Base-by-base conservation (phyloP, 805 yeast species). In the Ogataea nakhonphanomensis region DNA sequence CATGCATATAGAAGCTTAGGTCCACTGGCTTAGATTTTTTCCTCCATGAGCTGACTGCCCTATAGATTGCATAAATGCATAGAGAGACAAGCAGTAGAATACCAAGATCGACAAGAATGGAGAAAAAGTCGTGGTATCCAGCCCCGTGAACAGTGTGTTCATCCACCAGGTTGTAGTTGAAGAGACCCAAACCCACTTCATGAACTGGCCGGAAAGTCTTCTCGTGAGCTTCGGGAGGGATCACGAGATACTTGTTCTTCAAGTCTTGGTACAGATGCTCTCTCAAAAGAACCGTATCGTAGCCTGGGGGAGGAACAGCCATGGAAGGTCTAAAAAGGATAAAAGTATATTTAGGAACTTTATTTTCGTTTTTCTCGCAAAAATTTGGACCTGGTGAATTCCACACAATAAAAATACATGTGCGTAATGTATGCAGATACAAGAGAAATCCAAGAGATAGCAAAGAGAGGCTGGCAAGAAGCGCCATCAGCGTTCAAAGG, bases 261-360 rank as follows among this genome's bases (percentile, higher is more conserved):
- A 55, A 31, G 34, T 58, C 63, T 25, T 55, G 55, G 41, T 47
- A 64, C 8, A 58, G 40, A 39, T 64, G 68, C 45, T 64, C 68
- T 37, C 66, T 52, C 13, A 64, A 35, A 10, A 64, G 51, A 5
- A 62, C 58, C 0, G 61, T 40, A 39, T 64, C 67, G 45, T 56
- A 51, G 13, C 56, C 50, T 7, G 66, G 58, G 5, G 56, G 51
- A 11, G 68, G 67, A 11, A 62, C 51, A 9, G 58, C 51, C 66
- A 61, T 62, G 20, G n/a, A 35, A 26, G 17, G 15, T 13, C 8
- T 15, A 22, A 15, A 26, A 12, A 8, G 13, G 12, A 10, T 8
- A 15, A 25, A 31, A n/a, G 29, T 31, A 31, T 31, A 25, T 24
- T 25, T 32, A 32, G 31, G 31, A 21, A 29, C 17, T 29, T 29